phyloP scores from a whole-genome alignment of 805 yeast species.

The Teunomyces pallodes region DNA sequence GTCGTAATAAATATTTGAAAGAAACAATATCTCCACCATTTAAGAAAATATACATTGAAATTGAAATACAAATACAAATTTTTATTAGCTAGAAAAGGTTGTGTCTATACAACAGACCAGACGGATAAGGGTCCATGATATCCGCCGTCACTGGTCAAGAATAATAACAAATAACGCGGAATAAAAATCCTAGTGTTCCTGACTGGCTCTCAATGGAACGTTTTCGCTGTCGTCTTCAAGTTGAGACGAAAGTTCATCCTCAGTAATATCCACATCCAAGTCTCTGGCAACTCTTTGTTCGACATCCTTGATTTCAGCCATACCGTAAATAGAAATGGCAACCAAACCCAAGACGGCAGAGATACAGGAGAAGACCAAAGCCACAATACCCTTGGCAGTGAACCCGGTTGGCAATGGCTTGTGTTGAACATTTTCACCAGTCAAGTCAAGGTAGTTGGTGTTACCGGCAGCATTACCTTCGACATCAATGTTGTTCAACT shows the following conservation, averaged over 20 bases:
- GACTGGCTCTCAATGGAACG: conserved; percentile 8
- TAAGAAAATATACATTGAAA: neutral
- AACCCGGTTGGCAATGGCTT: conserved; percentile 77
- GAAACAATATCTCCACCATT: too few species aligned
- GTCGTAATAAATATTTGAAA: neutral
- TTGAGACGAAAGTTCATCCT: conserved; percentile 14
- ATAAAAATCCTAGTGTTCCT: conserved; percentile 1
- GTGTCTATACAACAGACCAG: conserved; percentile 2
- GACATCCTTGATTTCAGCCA: conserved; percentile 72
- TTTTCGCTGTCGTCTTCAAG: conserved; percentile 15
- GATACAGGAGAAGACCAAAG: conserved; percentile 84
- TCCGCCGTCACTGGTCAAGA: neutral
- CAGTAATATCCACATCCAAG: conserved; percentile 47
- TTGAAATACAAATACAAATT: neutral
- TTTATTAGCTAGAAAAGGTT: conserved; percentile 1
- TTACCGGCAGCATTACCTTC: conserved; percentile 92
- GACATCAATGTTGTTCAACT: conserved; percentile 47
- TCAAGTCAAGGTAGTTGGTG: conserved; percentile 59
- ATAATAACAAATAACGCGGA: neutral
- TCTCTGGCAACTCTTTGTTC: conserved; percentile 62
- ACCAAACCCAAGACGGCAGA: conserved; percentile 82
- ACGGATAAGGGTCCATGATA: conserved; percentile 8
- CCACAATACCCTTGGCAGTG: conserved; percentile 93
- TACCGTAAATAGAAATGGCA: conserved; percentile 78
- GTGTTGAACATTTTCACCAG: conserved; percentile 72